Percentiles rank a stretch among this genome's conserved stretches.
phyloP scores from a whole-genome alignment of 805 yeast genomes.

The Cyberlindnera euphorbiae region DNA sequence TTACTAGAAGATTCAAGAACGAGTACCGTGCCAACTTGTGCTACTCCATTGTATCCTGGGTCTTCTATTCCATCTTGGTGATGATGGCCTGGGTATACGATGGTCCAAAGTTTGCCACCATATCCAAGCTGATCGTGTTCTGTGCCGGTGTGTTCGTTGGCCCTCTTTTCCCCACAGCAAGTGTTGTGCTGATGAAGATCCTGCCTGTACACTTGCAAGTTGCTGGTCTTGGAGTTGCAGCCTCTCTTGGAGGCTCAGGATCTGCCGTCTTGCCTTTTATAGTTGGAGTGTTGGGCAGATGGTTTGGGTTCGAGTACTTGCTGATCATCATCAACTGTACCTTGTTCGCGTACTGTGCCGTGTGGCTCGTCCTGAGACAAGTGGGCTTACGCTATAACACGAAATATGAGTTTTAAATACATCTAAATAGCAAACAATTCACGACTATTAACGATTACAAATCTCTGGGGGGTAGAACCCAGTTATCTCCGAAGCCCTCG shows the following conservation, averaged over 20 bases:
- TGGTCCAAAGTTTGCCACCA: conserved; percentile 5
- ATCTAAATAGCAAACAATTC: too few relatives aligned
- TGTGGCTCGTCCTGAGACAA: conserved; percentile 5
- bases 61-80: conserved; percentile 23
- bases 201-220: conserved; percentile 59
- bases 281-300: conserved; percentile 40
- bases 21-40: conserved; percentile 37
- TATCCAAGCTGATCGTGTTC: conserved; percentile 23
- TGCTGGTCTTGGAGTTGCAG: conserved; percentile 65
- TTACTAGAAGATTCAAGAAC: conserved; percentile 41
- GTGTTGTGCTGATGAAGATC: conserved; percentile 55
- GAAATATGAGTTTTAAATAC: too few relatives aligned
- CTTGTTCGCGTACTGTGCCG: conserved; percentile 9
- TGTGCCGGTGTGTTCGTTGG: conserved; percentile 59
- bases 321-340: conserved; percentile 7
- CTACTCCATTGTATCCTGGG: conserved; percentile 32
- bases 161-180: conserved; percentile 70
- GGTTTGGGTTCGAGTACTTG: conserved; percentile 9
- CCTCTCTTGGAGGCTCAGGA: conserved; percentile 80
- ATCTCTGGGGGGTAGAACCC: conserved; percentile 11
- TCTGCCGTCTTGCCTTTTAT: conserved; percentile 68
- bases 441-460: too few relatives aligned
- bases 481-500: too few relatives aligned
- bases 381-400: too few relatives aligned
- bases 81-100: conserved; percentile 8